Conservation (phyloP, 306 rosid genomes). For the Luffa aegyptiaca region DNA sequence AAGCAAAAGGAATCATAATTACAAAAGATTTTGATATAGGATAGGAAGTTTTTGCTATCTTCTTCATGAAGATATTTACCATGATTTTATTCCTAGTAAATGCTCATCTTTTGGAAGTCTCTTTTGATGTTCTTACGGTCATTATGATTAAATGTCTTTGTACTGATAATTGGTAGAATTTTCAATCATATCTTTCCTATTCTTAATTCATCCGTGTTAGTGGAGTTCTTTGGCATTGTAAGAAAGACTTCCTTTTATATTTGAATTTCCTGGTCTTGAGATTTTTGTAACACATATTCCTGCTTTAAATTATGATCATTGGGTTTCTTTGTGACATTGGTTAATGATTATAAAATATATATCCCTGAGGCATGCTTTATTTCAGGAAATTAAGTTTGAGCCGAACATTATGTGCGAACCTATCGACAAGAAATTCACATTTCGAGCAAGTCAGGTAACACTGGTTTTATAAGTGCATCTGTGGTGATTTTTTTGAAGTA, state of each 20-base stretch:
- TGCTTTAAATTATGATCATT: not conserved
- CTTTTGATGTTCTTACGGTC: not conserved
- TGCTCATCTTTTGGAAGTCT: not conserved
- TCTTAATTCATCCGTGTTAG: not conserved
- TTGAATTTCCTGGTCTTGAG: not conserved
- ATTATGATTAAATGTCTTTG: not conserved
- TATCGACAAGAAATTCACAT: slow-evolving; percentile 74
- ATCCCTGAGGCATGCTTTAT: not conserved
- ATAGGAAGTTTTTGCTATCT: not conserved
- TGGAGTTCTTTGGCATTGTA: not conserved
- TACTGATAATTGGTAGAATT: not conserved
- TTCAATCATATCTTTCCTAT: not conserved
- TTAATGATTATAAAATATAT: not conserved
- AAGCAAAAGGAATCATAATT: not conserved
- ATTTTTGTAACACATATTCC: not conserved
- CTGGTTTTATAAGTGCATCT: not conserved
- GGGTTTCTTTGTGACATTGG: not conserved
- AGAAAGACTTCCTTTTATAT: not conserved
- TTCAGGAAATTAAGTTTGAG: slow-evolving; percentile 93
- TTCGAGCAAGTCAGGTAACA: slow-evolving; percentile 82
- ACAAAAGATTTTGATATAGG: not conserved
- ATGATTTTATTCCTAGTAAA: not conserved
- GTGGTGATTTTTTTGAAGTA: not conserved
- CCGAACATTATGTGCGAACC: slow-evolving; percentile 96
- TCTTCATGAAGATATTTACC: not conserved